Evolutionary conservation across 768 basidiomycete genomes (phyloP).

Genomic region (Boletus reticulatus): DNA sequence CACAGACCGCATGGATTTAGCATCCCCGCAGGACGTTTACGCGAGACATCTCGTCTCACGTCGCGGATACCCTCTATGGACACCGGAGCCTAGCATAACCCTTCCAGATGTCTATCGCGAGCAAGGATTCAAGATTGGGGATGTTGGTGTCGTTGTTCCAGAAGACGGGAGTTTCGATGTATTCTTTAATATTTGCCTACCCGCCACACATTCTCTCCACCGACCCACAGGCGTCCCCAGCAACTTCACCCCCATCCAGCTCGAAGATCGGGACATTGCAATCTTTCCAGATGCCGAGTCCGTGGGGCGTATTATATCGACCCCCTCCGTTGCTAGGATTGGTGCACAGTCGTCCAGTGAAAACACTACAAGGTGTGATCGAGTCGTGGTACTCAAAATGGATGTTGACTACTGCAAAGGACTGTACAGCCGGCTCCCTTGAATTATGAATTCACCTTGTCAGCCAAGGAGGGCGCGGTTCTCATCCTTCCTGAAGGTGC

Average conservation of each 20-base stretch:
- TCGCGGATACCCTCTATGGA: constrained; percentile 1
- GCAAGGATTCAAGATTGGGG: not conserved
- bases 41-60: constrained; percentile 1
- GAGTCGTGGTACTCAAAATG: not conserved
- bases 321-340: not conserved
- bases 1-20: not conserved
- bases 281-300: not conserved
- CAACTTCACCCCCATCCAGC: not conserved
- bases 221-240: not conserved
- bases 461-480: not conserved
- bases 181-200: not conserved
- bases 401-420: not conserved
- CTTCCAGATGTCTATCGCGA: not conserved
- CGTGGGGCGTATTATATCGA: not conserved
- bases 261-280: not conserved
- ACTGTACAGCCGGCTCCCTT: not conserved
- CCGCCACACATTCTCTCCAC: not conserved
- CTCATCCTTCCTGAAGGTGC: not conserved
- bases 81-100: not conserved
- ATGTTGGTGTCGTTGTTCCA: not conserved
- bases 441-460: not conserved
- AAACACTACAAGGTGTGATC: not conserved
- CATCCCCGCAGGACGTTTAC: not conserved
- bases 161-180: not conserved
- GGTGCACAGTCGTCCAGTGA: not conserved